Evolutionary conservation across 805 yeast genomes (phyloP).

Genomic region (Kazachstania bromeliacearum): DNA sequence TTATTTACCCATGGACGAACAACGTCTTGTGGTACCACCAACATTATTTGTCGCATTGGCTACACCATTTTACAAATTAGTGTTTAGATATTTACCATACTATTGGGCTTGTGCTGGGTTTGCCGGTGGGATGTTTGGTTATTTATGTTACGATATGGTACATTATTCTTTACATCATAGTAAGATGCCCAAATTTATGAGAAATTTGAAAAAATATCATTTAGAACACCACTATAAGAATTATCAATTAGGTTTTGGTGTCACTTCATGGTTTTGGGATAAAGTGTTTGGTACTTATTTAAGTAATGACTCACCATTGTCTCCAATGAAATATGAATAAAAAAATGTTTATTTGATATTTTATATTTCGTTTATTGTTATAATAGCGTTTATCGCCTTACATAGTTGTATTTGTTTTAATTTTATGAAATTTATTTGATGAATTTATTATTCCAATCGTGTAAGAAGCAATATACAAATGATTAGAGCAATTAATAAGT

Average conservation of each 20-base stretch:
- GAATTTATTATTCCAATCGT: no score
- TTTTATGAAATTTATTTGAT: no score
- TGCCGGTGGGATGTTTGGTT: slow-evolving; percentile 94
- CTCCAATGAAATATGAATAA: slow-evolving; percentile 29
- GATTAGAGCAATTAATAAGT: no score
- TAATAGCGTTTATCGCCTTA: no score
- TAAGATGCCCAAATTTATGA: slow-evolving; percentile 65
- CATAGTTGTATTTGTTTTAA: no score
- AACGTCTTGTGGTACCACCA: slow-evolving; percentile 95
- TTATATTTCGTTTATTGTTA: no score
- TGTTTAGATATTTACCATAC: slow-evolving; percentile 68
- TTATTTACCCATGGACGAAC: slow-evolving; percentile 91
- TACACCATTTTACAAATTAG: slow-evolving; percentile 71
- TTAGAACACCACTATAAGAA: slow-evolving; percentile 97
- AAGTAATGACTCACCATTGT: slow-evolving; percentile 32
- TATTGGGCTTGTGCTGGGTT: slow-evolving; percentile 84
- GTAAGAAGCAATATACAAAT: no score
- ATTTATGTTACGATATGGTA: slow-evolving; percentile 83
- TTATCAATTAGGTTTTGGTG: slow-evolving; percentile 95
- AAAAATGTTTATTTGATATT: no score
- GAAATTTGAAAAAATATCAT: slow-evolving; percentile 78
- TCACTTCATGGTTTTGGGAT: slow-evolving; percentile 92
- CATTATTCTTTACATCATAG: slow-evolving; percentile 92
- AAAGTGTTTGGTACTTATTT: slow-evolving; percentile 76
- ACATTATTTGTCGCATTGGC: slow-evolving; percentile 64